Percentiles rank a stretch among this genome's conserved stretches.
These are phyloP conservation scores for Thraustochytrium sp. DNA, from an alignment of 352 stramenopile genomes.

Conservation along the genomic window DNA sequence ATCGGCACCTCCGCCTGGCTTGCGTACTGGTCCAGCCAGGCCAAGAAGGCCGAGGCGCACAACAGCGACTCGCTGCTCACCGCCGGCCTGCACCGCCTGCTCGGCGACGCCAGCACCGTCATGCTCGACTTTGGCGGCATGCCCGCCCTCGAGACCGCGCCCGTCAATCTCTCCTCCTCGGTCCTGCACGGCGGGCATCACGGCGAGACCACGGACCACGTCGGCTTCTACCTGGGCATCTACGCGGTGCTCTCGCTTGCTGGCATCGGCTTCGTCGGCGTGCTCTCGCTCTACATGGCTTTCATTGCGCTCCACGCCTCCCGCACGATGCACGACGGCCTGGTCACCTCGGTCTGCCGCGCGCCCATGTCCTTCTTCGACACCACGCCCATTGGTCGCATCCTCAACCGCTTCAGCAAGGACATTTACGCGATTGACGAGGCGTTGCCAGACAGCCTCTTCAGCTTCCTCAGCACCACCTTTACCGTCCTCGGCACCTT, in stretches of 20 bases:
- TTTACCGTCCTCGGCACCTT: constrained; percentile 64
- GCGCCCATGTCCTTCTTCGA: constrained; percentile 82
- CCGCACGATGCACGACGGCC: constrained; percentile 58
- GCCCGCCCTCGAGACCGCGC: not conserved
- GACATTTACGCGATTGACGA: constrained; percentile 83
- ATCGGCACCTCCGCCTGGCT: constrained; percentile 30
- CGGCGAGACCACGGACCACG: not conserved
- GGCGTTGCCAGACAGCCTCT: constrained; percentile 59
- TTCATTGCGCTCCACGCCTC: constrained; percentile 47
- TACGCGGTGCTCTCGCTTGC: not conserved
- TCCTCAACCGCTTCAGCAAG: constrained; percentile 85
- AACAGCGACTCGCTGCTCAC: not conserved
- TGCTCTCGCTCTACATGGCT: not conserved
- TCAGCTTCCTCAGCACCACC: constrained; percentile 60
- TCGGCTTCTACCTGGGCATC: constrained; percentile 38
- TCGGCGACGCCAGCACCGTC: not conserved
- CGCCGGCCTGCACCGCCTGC: not conserved
- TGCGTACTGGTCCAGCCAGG: constrained; percentile 43
- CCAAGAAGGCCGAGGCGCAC: not conserved
- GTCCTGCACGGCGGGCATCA: not conserved
- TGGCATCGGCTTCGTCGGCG: not conserved
- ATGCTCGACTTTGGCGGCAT: not conserved
- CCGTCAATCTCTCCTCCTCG: not conserved
- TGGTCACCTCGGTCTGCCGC: constrained; percentile 63
- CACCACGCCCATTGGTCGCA: constrained; percentile 77